Conservation (phyloP, 169 alveolate species). For the Plasmodium berghei region DNA sequence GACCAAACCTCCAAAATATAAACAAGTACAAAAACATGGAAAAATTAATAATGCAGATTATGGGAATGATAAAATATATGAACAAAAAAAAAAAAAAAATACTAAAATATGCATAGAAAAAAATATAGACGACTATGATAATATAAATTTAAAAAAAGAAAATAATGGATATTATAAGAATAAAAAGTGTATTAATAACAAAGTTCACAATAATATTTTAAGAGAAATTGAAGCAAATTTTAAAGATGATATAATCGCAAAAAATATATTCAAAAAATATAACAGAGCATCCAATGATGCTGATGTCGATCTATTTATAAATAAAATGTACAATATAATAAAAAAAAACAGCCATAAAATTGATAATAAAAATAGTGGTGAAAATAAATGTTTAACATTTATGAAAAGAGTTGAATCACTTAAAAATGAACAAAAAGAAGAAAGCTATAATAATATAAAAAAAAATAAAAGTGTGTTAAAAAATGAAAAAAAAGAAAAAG, state of each 20-base stretch:
- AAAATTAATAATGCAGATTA: not conserved
- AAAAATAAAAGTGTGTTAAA: not conserved
- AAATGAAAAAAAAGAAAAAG: slow-evolving; percentile 8
- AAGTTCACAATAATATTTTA: too few species aligned
- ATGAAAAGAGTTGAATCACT: too few species aligned
- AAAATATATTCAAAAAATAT: slow-evolving; percentile 11
- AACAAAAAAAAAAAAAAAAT: not conserved
- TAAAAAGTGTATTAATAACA: too few species aligned
- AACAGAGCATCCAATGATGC: not conserved
- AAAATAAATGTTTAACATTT: too few species aligned
- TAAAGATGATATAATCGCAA: slow-evolving; percentile 24
- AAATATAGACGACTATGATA: not conserved
- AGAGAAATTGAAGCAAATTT: not conserved
- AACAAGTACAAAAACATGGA: slow-evolving; percentile 23
- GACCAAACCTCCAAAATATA: not conserved
- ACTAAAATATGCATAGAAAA: not conserved
- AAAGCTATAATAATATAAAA: slow-evolving; percentile 12
- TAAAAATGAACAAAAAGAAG: slow-evolving; percentile 8
- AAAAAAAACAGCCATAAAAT: too few species aligned
- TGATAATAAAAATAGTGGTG: too few species aligned
- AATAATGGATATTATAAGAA: not conserved
- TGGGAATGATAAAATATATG: not conserved
- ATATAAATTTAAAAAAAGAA: slow-evolving; percentile 1
- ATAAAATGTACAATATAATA: not conserved
- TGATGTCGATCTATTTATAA: not conserved